Evolutionary conservation across 768 basidiomycete genomes (phyloP).

Genomic region (Serendipita indica): DNA sequence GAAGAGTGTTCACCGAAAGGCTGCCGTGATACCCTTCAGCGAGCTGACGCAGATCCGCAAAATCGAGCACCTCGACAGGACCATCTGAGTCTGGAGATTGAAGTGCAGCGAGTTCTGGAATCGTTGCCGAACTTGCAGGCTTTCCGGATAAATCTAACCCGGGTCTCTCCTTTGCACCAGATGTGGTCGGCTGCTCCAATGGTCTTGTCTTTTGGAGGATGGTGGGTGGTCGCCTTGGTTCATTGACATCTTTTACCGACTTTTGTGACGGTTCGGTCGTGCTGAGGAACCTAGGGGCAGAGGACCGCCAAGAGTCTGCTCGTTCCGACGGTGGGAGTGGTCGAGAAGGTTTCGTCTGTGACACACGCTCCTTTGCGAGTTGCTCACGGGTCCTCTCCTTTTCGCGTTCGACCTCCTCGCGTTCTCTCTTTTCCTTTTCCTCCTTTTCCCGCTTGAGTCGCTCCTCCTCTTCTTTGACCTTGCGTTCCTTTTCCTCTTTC

Average conservation of each 20-base stretch:
- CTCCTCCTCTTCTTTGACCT: slow-evolving; percentile 36
- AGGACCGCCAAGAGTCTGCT: slow-evolving; percentile 48
- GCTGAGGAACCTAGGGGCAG: not conserved
- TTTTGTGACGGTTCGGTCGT: not conserved
- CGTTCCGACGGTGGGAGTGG: slow-evolving; percentile 25
- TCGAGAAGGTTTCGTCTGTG: slow-evolving; percentile 22
- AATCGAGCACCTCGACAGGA: slow-evolving; percentile 67
- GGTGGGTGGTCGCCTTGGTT: not conserved
- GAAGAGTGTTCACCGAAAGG: not conserved
- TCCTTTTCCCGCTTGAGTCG: slow-evolving; percentile 11
- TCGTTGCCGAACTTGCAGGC: slow-evolving; percentile 18
- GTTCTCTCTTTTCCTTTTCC: slow-evolving; percentile 12
- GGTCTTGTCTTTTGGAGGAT: not conserved
- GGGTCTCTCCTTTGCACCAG: slow-evolving; percentile 22
- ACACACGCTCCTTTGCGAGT: slow-evolving; percentile 15
- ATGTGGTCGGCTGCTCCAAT: slow-evolving; percentile 17
- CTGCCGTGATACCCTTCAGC: slow-evolving; percentile 26
- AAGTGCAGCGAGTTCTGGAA: slow-evolving; percentile 27
- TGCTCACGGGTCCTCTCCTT: not conserved
- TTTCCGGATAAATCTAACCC: slow-evolving; percentile 26
- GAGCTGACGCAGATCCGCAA: slow-evolving; percentile 59
- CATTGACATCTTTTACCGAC: not conserved
- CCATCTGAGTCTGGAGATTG: slow-evolving; percentile 33
- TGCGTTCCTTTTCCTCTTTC: slow-evolving; percentile 29
- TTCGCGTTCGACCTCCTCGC: not conserved